These are phyloP conservation scores for Craspedostauros australis DNA, from an alignment of 108 stramenopile genomes.

Conservation along the genomic window DNA sequence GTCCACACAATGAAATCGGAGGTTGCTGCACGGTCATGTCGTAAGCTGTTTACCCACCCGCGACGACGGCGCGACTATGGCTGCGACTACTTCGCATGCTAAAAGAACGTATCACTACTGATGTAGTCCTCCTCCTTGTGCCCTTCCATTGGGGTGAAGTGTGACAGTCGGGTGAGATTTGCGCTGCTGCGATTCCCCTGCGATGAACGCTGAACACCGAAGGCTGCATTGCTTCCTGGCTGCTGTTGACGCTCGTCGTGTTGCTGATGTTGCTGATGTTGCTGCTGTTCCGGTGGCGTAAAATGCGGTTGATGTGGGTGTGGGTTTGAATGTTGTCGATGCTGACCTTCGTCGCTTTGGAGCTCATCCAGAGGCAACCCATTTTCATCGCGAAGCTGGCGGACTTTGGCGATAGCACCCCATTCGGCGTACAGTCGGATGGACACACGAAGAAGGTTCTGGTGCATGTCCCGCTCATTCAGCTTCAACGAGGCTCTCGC, in stretches of 20 bases:
- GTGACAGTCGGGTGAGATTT: neutral
- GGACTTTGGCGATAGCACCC: constrained; percentile 11
- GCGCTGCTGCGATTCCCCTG: neutral
- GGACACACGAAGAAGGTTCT: neutral
- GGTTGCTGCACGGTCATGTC: no score
- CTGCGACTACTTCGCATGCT: no score
- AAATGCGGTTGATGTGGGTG: constrained; percentile 4
- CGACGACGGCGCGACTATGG: no score
- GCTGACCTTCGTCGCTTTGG: no score
- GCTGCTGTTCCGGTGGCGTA: neutral
- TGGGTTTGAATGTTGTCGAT: no score
- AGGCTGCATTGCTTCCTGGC: no score
- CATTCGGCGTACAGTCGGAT: constrained; percentile 7
- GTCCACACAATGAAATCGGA: no score
- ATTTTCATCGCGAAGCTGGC: constrained; percentile 1
- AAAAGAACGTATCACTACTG: constrained; percentile 9
- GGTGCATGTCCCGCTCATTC: neutral
- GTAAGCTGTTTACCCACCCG: no score
- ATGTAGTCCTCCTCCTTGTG: constrained; percentile 9
- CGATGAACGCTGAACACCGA: constrained; percentile 9
- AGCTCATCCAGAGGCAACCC: no score
- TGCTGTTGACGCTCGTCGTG: no score
- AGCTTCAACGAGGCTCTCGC: neutral
- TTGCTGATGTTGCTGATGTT: no score
- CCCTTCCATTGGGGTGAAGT: constrained; percentile 3